Conservation (phyloP, 2,329 filamentous ascomycete species). For the Xylariaceae sp. region DNA sequence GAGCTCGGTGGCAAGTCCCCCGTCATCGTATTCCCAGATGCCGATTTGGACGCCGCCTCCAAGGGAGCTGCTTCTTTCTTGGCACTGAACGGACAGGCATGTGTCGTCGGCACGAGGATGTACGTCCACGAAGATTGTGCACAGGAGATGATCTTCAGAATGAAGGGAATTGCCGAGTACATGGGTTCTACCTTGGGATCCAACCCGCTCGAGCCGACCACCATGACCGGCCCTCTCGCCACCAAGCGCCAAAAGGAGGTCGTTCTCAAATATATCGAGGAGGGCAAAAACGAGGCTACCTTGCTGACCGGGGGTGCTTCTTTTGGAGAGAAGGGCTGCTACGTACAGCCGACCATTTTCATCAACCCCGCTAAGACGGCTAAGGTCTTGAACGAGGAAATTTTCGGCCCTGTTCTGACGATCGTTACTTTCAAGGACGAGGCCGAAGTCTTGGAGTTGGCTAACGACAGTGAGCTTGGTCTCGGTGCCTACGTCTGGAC, state of each 20-base stretch:
- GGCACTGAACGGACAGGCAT: constrained; percentile 24
- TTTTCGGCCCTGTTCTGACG: constrained; percentile 61
- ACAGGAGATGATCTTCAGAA: constrained; percentile 54
- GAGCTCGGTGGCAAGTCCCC: constrained; percentile 69
- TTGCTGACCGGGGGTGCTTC: constrained; percentile 17
- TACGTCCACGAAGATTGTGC: constrained; percentile 54
- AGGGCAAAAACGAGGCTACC: constrained; percentile 37
- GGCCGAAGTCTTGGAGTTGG: constrained; percentile 48
- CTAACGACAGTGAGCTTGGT: constrained; percentile 56
- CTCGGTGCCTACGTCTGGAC: constrained; percentile 55
- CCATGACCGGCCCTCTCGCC: constrained; percentile 44
- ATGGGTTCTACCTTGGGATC: constrained; percentile 34
- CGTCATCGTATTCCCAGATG: constrained; percentile 61
- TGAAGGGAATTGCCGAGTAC: constrained; percentile 43
- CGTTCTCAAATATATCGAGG: constrained; percentile 42
- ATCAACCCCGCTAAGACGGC: constrained; percentile 38
- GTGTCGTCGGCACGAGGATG: constrained; percentile 51
- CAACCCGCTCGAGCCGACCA: constrained; percentile 32
- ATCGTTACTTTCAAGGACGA: constrained; percentile 56
- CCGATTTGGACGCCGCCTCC: constrained; percentile 59
- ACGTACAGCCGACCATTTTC: constrained; percentile 45
- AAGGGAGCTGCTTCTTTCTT: constrained; percentile 36
- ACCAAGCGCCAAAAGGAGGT: constrained; percentile 48
- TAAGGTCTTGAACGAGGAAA: constrained; percentile 55
- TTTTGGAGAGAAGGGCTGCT: constrained; percentile 27